Evolutionary conservation across 306 rosid genomes (phyloP).

Genomic region (Crataegus laevigata): DNA sequence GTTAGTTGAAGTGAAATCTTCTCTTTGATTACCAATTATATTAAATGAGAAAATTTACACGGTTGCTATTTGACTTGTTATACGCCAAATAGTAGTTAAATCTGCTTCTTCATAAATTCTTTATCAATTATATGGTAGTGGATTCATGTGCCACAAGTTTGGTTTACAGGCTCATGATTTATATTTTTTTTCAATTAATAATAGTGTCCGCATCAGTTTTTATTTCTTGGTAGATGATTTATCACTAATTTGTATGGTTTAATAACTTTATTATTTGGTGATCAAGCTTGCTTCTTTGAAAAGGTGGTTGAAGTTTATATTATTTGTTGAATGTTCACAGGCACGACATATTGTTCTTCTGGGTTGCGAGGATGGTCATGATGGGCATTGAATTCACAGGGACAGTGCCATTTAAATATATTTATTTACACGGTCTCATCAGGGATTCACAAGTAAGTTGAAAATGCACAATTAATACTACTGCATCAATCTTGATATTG

Average conservation of each 20-base stretch:
- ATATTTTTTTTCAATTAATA: neutral
- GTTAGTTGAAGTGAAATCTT: neutral
- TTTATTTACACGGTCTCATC: constrained; percentile 95
- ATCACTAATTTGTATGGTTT: neutral
- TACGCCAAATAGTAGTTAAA: neutral
- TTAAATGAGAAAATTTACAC: neutral
- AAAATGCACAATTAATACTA: neutral
- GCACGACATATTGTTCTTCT: constrained; percentile 94
- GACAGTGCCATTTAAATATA: constrained; percentile 69
- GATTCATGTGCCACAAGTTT: neutral
- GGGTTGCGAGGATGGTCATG: constrained; percentile 99
- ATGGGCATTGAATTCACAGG: constrained; percentile 97
- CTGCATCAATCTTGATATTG: constrained; percentile 4
- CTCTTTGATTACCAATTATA: neutral
- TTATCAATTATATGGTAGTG: neutral
- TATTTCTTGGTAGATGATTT: neutral
- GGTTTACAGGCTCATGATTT: neutral
- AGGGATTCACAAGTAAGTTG: constrained; percentile 78
- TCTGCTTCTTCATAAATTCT: neutral
- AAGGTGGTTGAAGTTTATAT: constrained; percentile 1
- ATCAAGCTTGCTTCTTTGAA: neutral
- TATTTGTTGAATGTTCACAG: constrained; percentile 37
- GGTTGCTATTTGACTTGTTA: neutral
- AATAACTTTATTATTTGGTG: neutral
- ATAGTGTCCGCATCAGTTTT: neutral